A percentile compares a stretch with the other conserved stretches of the same genome.
Evolutionary conservation across 2,329 filamentous ascomycete species (phyloP).

Genomic region (Geoglossum cookeanum): DNA sequence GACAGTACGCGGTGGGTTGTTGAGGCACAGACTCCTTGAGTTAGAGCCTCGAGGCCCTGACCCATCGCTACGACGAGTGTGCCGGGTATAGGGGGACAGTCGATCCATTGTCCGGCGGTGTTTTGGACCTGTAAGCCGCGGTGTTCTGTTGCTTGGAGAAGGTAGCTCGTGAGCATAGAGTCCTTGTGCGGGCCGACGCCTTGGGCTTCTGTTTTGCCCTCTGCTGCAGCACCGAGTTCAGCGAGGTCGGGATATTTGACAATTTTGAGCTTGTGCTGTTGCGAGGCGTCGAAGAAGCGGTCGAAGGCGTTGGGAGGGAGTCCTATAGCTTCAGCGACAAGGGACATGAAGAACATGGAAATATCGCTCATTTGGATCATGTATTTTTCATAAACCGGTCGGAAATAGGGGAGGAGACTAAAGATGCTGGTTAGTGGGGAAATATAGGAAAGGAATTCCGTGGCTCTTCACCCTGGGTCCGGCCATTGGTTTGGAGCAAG

Average conservation of each 20-base stretch:
- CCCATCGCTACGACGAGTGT: conserved; percentile 79
- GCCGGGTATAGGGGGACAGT: conserved; percentile 54
- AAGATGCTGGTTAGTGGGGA: conserved; percentile 16
- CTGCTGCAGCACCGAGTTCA: conserved; percentile 32
- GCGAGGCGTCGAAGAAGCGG: conserved; percentile 52
- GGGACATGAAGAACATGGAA: conserved; percentile 53
- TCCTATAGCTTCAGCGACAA: conserved; percentile 70
- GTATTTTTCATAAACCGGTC: conserved; percentile 50
- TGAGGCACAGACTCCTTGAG: conserved; percentile 57
- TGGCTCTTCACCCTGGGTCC: not conserved
- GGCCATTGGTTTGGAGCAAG: conserved; percentile 70
- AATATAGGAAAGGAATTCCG: not conserved
- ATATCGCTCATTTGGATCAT: conserved; percentile 56
- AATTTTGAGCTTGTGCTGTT: conserved; percentile 78
- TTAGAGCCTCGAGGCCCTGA: conserved; percentile 71
- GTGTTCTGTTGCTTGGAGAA: conserved; percentile 63
- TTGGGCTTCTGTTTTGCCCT: conserved; percentile 19
- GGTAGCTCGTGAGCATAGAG: conserved; percentile 63
- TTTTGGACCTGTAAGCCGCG: conserved; percentile 70
- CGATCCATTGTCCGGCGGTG: conserved; percentile 57
- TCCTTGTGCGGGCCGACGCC: conserved; percentile 67
- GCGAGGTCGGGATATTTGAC: conserved; percentile 63
- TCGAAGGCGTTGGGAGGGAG: conserved; percentile 51
- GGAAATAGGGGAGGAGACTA: conserved; percentile 44
- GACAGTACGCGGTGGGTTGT: conserved; percentile 19